Evolutionary conservation across 2,329 filamentous ascomycete species (phyloP).

Genomic region (Didymella lethalis): DNA sequence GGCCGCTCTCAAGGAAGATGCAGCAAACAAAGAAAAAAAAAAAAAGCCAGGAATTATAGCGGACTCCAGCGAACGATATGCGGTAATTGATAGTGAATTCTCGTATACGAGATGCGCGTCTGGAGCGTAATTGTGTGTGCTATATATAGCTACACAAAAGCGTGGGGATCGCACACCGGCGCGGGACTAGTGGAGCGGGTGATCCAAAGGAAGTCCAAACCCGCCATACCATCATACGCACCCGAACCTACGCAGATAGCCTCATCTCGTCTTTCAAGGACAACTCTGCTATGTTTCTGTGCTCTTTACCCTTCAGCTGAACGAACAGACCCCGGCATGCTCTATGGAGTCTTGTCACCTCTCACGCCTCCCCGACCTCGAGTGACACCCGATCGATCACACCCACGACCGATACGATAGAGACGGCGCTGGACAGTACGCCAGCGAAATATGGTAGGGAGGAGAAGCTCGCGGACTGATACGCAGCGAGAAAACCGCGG

Average conservation of each 20-base stretch:
- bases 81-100: conserved; percentile 2
- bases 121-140: conserved; percentile 12
- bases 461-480: conserved; percentile 28
- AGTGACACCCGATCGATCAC: conserved; percentile 3
- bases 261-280: conserved; percentile 5
- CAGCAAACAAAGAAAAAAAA: conserved; percentile 1
- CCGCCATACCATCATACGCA: conserved; percentile 6
- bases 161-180: conserved; percentile 17
- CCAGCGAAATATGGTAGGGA: conserved; percentile 36
- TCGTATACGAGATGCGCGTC: conserved; percentile 10
- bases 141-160: conserved; percentile 16
- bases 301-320: conserved; percentile 20
- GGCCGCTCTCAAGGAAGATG: neutral
- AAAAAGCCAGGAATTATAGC: neutral
- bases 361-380: conserved; percentile 14
- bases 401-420: conserved; percentile 3
- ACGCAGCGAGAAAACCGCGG: conserved; percentile 29
- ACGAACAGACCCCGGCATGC: conserved; percentile 27
- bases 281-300: conserved; percentile 16
- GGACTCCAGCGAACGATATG: neutral
- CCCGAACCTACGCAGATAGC: conserved; percentile 10
- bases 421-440: conserved; percentile 2
- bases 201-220: conserved; percentile 17
- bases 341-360: conserved; percentile 21
- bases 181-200: conserved; percentile 19